Conservation (phyloP, 768 basidiomycete genomes). For the Flagelloscypha sp. region DNA sequence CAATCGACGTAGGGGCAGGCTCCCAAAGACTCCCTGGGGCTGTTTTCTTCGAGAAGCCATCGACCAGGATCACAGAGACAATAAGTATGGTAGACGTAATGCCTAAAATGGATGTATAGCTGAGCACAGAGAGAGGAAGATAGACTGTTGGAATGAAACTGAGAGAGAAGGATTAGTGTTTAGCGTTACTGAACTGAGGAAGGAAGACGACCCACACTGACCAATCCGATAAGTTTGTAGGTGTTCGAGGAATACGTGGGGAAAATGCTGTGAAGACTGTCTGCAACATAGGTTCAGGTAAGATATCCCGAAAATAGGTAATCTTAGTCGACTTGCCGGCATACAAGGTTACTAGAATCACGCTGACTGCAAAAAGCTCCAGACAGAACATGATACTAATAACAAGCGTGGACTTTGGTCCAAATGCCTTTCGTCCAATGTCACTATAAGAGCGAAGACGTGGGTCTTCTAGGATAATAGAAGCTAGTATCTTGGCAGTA, state of each 20-base stretch:
- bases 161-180: conserved; percentile 4
- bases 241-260: conserved; percentile 58
- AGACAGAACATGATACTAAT: conserved; percentile 75
- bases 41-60: conserved; percentile 67
- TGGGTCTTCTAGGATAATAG: conserved; percentile 62
- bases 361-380: conserved; percentile 81
- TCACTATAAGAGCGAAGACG: conserved; percentile 79
- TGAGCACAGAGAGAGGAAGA: conserved; percentile 77
- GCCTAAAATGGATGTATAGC: conserved; percentile 82
- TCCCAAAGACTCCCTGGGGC: conserved; percentile 76
- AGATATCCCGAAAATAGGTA: no score
- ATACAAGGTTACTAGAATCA: conserved; percentile 82
- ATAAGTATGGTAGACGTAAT: conserved; percentile 73
- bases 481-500: conserved; percentile 83
- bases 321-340: no score
- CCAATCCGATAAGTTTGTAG: conserved; percentile 71
- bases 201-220: conserved; percentile 43
- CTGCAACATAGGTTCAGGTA: no score
- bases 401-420: conserved; percentile 53
- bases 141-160: conserved; percentile 82
- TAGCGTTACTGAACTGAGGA: background rate
- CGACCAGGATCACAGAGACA: conserved; percentile 68
- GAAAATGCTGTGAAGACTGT: conserved; percentile 69
- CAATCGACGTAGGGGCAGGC: conserved; percentile 60
- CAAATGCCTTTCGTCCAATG: conserved; percentile 85